A percentile compares a stretch with the other conserved stretches of the same genome.
These are phyloP conservation scores for Tricharina praecox DNA, from an alignment of 495 filamentous ascomycete species.

Conservation along the genomic window DNA sequence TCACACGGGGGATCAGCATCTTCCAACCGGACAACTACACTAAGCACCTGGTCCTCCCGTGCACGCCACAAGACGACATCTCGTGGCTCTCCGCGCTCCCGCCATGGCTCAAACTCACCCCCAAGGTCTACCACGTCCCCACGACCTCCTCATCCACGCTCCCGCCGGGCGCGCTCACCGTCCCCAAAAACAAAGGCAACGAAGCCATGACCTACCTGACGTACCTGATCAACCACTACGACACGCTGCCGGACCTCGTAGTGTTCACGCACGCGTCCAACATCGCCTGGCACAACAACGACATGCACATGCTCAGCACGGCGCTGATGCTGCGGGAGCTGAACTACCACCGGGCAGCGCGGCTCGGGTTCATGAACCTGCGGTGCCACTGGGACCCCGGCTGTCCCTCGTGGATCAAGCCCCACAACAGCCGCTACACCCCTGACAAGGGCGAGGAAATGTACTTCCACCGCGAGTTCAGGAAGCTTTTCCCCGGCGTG, in stretches of 20 bases:
- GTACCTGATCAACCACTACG: slow-evolving; percentile 37
- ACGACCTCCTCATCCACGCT: neutral
- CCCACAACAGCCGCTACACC: slow-evolving; percentile 23
- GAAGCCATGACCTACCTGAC: slow-evolving; percentile 49
- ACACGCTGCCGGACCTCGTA: slow-evolving; percentile 30
- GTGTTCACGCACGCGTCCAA: slow-evolving; percentile 34
- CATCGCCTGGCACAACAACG: slow-evolving; percentile 37
- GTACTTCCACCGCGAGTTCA: slow-evolving; percentile 32
- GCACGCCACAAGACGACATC: slow-evolving; percentile 37
- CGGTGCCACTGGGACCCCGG: slow-evolving; percentile 45
- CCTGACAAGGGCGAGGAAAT: slow-evolving; percentile 15
- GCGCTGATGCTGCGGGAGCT: slow-evolving; percentile 22
- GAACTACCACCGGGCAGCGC: slow-evolving; percentile 20
- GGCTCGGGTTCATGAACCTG: slow-evolving; percentile 47
- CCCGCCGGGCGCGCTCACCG: slow-evolving; percentile 9
- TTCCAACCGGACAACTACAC: slow-evolving; percentile 29
- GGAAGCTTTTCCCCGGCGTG: slow-evolving; percentile 39
- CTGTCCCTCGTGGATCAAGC: slow-evolving; percentile 46
- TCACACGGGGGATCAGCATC: slow-evolving; percentile 16
- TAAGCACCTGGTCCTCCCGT: slow-evolving; percentile 41
- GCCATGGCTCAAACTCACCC: slow-evolving; percentile 10
- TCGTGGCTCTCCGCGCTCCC: slow-evolving; percentile 34
- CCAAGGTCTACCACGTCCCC: slow-evolving; percentile 18
- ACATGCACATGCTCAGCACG: slow-evolving; percentile 24
- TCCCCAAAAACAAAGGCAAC: slow-evolving; percentile 29